Conservation (phyloP, 1,139 yeast genomes). For the Blastobotrys buckinghamii region DNA sequence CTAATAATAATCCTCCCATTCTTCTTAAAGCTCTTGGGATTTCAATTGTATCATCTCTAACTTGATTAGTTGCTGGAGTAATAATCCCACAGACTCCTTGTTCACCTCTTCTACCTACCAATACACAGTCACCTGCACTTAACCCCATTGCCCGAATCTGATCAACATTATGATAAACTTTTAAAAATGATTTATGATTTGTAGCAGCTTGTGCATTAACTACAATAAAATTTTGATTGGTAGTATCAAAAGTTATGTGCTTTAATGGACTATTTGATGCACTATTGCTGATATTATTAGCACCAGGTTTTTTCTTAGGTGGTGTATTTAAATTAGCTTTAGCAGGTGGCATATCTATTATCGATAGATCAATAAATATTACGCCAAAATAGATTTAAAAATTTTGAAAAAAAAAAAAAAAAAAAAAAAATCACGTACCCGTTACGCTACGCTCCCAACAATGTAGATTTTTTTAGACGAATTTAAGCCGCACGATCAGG, state of each 20-base stretch:
- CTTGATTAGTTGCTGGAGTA: slow-evolving; percentile 21
- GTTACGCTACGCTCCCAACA: too few species aligned
- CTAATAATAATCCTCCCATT: slow-evolving; percentile 56
- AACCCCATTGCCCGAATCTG: slow-evolving; percentile 51
- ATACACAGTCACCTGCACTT: slow-evolving; percentile 48
- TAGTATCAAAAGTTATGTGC: slow-evolving; percentile 2
- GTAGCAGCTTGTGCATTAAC: slow-evolving; percentile 46
- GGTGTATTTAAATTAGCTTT: slow-evolving; percentile 19
- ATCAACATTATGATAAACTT: slow-evolving; percentile 47
- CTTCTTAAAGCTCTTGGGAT: slow-evolving; percentile 46
- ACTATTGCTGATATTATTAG: slow-evolving; percentile 1
- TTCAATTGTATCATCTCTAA: slow-evolving; percentile 43
- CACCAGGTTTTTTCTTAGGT: slow-evolving; percentile 14
- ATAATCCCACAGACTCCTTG: slow-evolving; percentile 22
- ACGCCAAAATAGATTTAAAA: too few species aligned
- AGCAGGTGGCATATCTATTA: slow-evolving; percentile 8
- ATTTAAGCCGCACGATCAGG: too few species aligned
- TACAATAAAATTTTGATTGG: slow-evolving; percentile 36
- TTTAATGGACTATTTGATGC: slow-evolving; percentile 10
- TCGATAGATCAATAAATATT: too few species aligned
- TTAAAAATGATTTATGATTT: slow-evolving; percentile 33
- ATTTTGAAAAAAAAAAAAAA: too few species aligned
- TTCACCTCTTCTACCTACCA: slow-evolving; percentile 42
- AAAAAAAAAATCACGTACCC: too few species aligned
- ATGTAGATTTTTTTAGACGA: too few species aligned